Evolutionary conservation across 352 stramenopile species (phyloP), one percentile per base, ranked within the genome.

Genomic region (Achlya hypogyna): DNA sequence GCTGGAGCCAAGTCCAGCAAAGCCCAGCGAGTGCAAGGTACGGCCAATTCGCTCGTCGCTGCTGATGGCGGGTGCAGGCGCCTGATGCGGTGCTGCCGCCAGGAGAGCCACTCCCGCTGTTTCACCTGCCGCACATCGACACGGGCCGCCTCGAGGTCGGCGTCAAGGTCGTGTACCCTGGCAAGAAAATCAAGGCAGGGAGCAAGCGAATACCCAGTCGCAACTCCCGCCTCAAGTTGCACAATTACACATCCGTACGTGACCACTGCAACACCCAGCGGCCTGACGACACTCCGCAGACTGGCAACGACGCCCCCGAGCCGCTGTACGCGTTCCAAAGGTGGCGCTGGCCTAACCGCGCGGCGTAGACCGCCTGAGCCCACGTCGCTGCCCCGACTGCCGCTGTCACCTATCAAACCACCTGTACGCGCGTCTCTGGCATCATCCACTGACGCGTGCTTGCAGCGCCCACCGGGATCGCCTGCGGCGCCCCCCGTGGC

Each of bases 361-460:
- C 31, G 74, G 25, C 32, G 56, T 47, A n/a, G 20, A 22, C 29
- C 38, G 0, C 3, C 31, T 12, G 40, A 0, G 18, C 16, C 28
- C 28, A 53, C 60, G 22, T 51, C 31, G 27, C 45, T 67, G 31
- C 60, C 60, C 1, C 8, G 9, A n/a, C 76, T 78, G 1, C 71
- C 74, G 0, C 69, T 87, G 18, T 88, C 80, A 4, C 80, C 78
- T 0, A 82, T 88, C 63, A 81, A 81, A 68, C 58, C 77, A 67
- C 42, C 42, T 9, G 60, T 67, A n/a, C n/a, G 51, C 34, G 22
- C 14, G 4, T 54, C 18, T 32, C 28, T 0, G 0, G 5, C 2
- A 54, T 29, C 22, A 20, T 54, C 10, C 9, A 32, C 1, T 22
- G 52, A 16, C 38, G 49, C 35, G 18, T 20, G 16, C 3, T 51